Conservation (phyloP, 768 basidiomycete genomes). For the Chalciporus piperatus region DNA sequence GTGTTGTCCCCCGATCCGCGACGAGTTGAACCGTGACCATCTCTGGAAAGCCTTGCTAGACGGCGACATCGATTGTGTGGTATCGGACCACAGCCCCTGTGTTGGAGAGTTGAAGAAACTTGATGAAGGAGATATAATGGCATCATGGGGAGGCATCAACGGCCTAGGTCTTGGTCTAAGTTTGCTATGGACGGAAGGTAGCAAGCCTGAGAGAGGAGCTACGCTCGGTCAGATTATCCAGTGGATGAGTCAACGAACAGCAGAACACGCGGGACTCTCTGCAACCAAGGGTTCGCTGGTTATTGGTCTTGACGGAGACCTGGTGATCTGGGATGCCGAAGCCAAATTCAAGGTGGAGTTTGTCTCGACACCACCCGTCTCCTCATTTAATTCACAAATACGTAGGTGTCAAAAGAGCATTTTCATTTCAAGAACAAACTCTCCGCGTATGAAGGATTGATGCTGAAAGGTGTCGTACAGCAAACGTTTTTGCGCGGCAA, state of each 20-base stretch:
- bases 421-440: slow-evolving; percentile 93
- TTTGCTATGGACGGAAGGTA: slow-evolving; percentile 84
- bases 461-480: slow-evolving; percentile 66
- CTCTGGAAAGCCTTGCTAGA: slow-evolving; percentile 82
- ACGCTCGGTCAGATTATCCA: slow-evolving; percentile 58
- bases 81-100: slow-evolving; percentile 97
- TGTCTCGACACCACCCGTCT: neutral
- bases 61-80: slow-evolving; percentile 87
- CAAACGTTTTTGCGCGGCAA: slow-evolving; percentile 79
- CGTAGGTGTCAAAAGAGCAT: slow-evolving; percentile 66
- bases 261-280: slow-evolving; percentile 74
- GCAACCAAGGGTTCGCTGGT: slow-evolving; percentile 67
- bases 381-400: slow-evolving; percentile 5
- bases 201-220: slow-evolving; percentile 48
- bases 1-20: slow-evolving; percentile 93
- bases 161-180: slow-evolving; percentile 88
- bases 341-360: slow-evolving; percentile 40
- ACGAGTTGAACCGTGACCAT: slow-evolving; percentile 62
- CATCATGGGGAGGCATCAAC: slow-evolving; percentile 93
- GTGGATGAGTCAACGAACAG: slow-evolving; percentile 77
- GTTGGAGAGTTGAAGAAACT: slow-evolving; percentile 74
- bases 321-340: slow-evolving; percentile 78
- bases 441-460: slow-evolving; percentile 81
- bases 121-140: slow-evolving; percentile 78
- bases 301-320: slow-evolving; percentile 81